phyloP scores from a whole-genome alignment of 768 basidiomycete genomes.

The Serendipita sp. region DNA sequence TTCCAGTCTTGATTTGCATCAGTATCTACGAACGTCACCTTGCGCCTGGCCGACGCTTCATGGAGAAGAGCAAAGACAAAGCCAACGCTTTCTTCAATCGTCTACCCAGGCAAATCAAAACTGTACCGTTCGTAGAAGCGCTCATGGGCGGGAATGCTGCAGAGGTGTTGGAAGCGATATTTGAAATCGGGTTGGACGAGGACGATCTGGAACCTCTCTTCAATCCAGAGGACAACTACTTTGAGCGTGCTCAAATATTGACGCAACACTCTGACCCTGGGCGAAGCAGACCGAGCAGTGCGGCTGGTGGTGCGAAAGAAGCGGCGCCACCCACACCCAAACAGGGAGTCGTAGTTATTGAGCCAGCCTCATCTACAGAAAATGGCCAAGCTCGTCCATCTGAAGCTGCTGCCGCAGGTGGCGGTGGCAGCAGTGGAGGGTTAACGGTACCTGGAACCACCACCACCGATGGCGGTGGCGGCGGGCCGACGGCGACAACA shows the following conservation, averaged over 20 bases:
- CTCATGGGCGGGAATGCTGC: constrained; percentile 53
- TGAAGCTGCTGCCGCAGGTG: not conserved
- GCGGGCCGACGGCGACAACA: not conserved
- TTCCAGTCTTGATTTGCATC: constrained; percentile 65
- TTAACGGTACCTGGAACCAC: not conserved
- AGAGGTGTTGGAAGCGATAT: constrained; percentile 63
- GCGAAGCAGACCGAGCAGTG: constrained; percentile 20
- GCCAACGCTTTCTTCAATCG: constrained; percentile 44
- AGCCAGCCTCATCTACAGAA: too few relatives aligned
- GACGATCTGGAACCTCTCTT: constrained; percentile 4
- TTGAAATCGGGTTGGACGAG: constrained; percentile 38
- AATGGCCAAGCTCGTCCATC: not conserved
- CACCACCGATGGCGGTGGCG: too few relatives aligned
- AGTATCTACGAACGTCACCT: constrained; percentile 66
- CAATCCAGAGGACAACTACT: constrained; percentile 9
- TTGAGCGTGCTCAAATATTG: constrained; percentile 2
- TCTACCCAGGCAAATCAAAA: constrained; percentile 56
- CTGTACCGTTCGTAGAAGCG: constrained; percentile 59
- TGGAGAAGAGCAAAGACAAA: constrained; percentile 36
- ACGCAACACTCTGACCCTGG: constrained; percentile 2
- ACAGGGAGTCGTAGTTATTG: not conserved
- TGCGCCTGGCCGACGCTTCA: constrained; percentile 32
- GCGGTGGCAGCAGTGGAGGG: too few relatives aligned
- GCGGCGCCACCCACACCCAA: constrained; percentile 8
- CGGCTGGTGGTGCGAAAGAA: constrained; percentile 8